Percentiles rank a stretch among this genome's conserved stretches.
phyloP scores from a whole-genome alignment of 352 stramenopile genomes.

The Pythium myriotylum region DNA sequence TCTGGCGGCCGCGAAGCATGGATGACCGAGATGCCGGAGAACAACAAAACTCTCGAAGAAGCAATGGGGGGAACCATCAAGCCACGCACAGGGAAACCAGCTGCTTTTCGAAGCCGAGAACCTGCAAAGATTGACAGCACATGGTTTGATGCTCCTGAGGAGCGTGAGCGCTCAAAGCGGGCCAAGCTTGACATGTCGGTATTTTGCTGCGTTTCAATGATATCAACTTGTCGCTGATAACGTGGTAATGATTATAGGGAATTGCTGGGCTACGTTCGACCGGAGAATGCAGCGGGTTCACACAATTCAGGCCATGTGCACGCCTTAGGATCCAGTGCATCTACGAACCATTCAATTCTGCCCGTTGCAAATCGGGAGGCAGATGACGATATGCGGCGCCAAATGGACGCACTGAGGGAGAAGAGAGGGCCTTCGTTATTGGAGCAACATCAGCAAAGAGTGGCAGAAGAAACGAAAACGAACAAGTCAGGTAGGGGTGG shows the following conservation, averaged over 20 bases:
- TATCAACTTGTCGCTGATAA: neutral
- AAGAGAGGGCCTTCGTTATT: conserved; percentile 69
- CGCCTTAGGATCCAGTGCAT: conserved; percentile 15
- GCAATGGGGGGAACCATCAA: conserved; percentile 57
- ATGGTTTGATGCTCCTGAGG: conserved; percentile 84
- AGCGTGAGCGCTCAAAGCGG: conserved; percentile 75
- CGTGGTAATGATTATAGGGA: conserved; percentile 44
- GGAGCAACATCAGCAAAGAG: conserved; percentile 75
- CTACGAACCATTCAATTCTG: conserved; percentile 68
- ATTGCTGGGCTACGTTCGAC: conserved; percentile 76
- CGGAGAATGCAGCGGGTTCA: conserved; percentile 58
- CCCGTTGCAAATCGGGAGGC: conserved; percentile 64
- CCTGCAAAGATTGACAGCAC: conserved; percentile 71
- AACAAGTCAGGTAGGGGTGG: conserved; percentile 21
- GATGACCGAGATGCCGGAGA: conserved; percentile 87
- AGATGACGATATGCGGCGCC: conserved; percentile 65
- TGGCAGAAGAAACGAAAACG: conserved; percentile 44
- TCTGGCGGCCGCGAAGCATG: conserved; percentile 55
- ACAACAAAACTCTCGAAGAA: conserved; percentile 67
- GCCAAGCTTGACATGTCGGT: conserved; percentile 83
- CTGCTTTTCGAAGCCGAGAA: conserved; percentile 74
- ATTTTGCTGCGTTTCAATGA: neutral
- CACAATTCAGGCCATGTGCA: conserved; percentile 4
- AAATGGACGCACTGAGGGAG: conserved; percentile 68
- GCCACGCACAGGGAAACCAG: conserved; percentile 50